Evolutionary conservation across 106 monocot genomes (phyloP), one percentile per base, ranked within the genome.

Genomic region (Allium sativum): DNA sequence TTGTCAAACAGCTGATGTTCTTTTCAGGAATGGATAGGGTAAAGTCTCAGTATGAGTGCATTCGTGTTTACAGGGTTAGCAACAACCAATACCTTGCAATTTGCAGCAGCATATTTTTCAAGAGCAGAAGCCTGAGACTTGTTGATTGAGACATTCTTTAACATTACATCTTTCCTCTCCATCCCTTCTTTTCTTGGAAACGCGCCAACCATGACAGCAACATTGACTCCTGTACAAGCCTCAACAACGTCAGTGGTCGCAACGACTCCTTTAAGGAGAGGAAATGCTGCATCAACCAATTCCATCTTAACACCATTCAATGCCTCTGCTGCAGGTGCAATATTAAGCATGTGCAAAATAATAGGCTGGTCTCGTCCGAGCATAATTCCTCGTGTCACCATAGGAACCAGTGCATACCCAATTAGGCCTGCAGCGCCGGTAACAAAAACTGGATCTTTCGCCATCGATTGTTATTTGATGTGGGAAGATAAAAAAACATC

Each of bases 1-100:
- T 52, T 44, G 87, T 87, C 41, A 87, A 76, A n/a, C 87, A 87
- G 22, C 82, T 87, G 56, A 87, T 87, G 65, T 87, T 87, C 68
- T 79, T 79, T 18, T 67, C 68, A 8, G 87, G 82, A 56, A 87
- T 82, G 3, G 82, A 79, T 1, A 79, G 87, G 42, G 82, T 82
- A 46, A 76, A 87, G 51, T 82, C 79, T 71, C 15, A 87, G 60
- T 12, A 87, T 77, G 10, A 82, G 74, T 0, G 87, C 87, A n/a
- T 60, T 87, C 77, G 13, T 54, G 12, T 54, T 54, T 16, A 17
- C n/a, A n/a, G 53, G 53, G n/a, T 54, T 54, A 12, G 53, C 53
- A 12, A 54, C 53, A 54, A 54, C 53, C n/a, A 54, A 17, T 4
- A 87, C 87, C 79, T 87, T 87, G 68, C 87, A 87, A 59, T 82